Conservation (phyloP, 164 flowering plant genomes). For the Nelumbo lutea region DNA sequence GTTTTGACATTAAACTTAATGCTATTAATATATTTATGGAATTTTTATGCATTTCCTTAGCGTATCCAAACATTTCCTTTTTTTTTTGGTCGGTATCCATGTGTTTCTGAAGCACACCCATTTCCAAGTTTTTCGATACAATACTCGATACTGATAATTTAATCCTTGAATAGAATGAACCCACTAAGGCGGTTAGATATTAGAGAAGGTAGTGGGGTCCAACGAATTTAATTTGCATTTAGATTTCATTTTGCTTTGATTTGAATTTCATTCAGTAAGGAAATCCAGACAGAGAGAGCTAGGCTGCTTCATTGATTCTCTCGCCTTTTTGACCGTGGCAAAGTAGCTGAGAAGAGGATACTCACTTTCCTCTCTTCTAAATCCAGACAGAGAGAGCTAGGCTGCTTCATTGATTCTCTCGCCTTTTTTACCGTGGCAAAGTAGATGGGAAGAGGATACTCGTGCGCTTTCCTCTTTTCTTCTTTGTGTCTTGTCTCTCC, state of each 20-base stretch:
- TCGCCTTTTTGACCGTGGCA: slow-evolving; percentile 7
- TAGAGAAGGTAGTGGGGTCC: background rate
- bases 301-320: background rate
- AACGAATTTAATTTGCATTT: background rate
- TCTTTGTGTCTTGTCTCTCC: background rate
- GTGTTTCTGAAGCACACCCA: too few species aligned
- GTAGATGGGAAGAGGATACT: background rate
- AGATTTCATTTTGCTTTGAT: background rate
- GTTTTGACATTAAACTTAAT: too few species aligned
- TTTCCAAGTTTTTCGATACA: too few species aligned
- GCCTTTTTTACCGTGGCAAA: slow-evolving; percentile 8
- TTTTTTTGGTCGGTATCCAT: too few species aligned
- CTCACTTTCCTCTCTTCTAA: background rate
- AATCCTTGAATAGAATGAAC: too few species aligned
- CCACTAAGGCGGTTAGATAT: too few species aligned
- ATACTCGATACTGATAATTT: too few species aligned
- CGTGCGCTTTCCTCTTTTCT: background rate
- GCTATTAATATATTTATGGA: too few species aligned
- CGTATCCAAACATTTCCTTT: too few species aligned
- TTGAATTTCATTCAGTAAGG: background rate
- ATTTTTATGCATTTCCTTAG: too few species aligned
- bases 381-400: background rate
- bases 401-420: background rate
- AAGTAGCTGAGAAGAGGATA: background rate
- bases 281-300: background rate